Evolutionary conservation across 768 basidiomycete genomes (phyloP).

Genomic region (Piloderma croceum): DNA sequence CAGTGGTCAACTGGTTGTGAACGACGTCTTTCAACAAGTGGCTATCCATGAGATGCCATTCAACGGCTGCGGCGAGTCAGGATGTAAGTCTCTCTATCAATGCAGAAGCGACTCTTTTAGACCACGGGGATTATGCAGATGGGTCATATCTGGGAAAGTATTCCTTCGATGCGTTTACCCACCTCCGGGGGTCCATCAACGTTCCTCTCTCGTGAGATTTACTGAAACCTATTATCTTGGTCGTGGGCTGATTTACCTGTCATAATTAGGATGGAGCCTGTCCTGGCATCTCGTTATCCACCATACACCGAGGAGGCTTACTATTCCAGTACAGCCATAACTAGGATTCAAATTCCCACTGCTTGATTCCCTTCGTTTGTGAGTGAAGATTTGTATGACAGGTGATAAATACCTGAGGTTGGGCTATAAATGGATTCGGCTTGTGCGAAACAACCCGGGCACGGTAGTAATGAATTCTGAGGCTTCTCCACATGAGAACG

Average conservation of each 20-base stretch:
- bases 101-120: constrained; percentile 38
- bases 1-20: too few species aligned
- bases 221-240: not conserved
- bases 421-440: too few species aligned
- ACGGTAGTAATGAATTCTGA: too few species aligned
- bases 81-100: constrained; percentile 51
- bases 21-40: too few species aligned
- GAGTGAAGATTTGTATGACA: too few species aligned
- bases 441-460: too few species aligned
- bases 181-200: constrained; percentile 44
- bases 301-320: constrained; percentile 45
- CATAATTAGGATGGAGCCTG: constrained; percentile 40
- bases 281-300: constrained; percentile 53
- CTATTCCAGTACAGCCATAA: too few species aligned
- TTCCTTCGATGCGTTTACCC: constrained; percentile 52
- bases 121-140: constrained; percentile 32
- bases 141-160: constrained; percentile 49
- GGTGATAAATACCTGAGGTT: too few species aligned
- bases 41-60: too few species aligned
- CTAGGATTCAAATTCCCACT: too few species aligned
- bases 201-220: constrained; percentile 50
- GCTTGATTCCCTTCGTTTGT: too few species aligned
- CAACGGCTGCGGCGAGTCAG: constrained; percentile 56
- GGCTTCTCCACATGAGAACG: too few species aligned
- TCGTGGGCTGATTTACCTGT: constrained; percentile 1